Evolutionary conservation across 345 rosid genomes (phyloP), one percentile per base, ranked within the genome.

Genomic region (Eucalyptus microcorys): DNA sequence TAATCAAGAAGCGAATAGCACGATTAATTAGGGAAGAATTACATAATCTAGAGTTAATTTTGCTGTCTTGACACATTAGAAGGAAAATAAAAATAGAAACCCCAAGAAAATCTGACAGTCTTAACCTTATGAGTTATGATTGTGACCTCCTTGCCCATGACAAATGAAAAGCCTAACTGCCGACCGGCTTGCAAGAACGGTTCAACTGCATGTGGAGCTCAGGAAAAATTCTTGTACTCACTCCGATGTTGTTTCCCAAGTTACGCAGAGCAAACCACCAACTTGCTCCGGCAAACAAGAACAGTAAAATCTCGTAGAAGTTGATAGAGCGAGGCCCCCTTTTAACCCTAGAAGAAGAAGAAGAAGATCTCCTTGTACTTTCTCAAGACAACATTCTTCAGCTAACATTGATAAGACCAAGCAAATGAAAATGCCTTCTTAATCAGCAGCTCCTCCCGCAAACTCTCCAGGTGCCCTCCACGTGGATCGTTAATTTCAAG

Each of bases 401-500:
- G 76, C 37, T 2, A n/a, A n/a, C 8, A 71, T 21, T 21, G 45
- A 37, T 19, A 37, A 37, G 83, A 37, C 26, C 45, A 37, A 37
- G 45, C 11, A 76, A 40, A 76, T 12, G 27, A 22, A 40, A 21
- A 16, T 79, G 55, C 42, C 30, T 26, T 57, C 10, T 10, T 27
- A 40, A 16, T 61, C 90, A 49, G 53, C 37, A 21, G 27, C 50
- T 49, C 37, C 50, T 49, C 37, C 86, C 17, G 66, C 89, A 52
- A 52, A 52, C 9, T 52, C 55, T 3, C 55, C 55, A 52, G 4
- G 47, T 53, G 87, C 64, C 88, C 89, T 91, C 94, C 94, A 92
- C 88, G 90, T 92, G 94, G 93, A 91, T 88, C 89, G 86, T 86
- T 91, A 83, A 88, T 85, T 45, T 86, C 90, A 53, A 90, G 91